Base-by-base conservation (phyloP, 805 yeast species). In the Sporopachydermia quercuum region DNA sequence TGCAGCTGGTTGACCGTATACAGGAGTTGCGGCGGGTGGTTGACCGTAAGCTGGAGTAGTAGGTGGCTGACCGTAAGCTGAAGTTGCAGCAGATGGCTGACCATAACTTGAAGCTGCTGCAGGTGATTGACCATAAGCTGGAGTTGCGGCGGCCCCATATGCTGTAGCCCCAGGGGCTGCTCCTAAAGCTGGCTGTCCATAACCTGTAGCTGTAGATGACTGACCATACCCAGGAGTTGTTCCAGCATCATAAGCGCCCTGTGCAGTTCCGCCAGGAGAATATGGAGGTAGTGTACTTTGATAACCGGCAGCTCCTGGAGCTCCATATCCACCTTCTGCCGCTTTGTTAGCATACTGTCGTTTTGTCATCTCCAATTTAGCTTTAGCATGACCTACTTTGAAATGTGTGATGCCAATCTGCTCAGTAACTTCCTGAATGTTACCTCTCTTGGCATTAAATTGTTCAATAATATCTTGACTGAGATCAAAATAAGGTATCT, bases 401-500 rank as follows among this genome's bases (percentile, higher is more conserved):
- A 89, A 91, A 52, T 84, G 91, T 2, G 95, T 82, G 42, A 89
- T 70, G n/a, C 87, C 83, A 50, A 91, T 74, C 3, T 82, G 77
- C 55, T 89, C 97, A 1, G 96, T 68, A 53, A 75, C 78, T 53
- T 87, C 96, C 54, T 86, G 94, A 38, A 89, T 74, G 49, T 85
- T 78, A 34, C 97, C 98, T 57, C 94, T 77, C 64, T 91, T 91
- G 46, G 66, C 67, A 19, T 57, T 60, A 61, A 78, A 91, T 3
- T 87, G 79, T 56, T 82, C 89, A 40, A 81, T 68, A 46, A 91
- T 82, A 56, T 86, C 97, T 36, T 82, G 69, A 39, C 74, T 66
- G 54, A 91, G 66, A 56, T 91, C 94, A 60, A 91, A 91, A 62
- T 91, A 91, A 13, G 96, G 96, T 48, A 91, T 91, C 63, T 91